A percentile compares a stretch with the other conserved stretches of the same genome.
phyloP scores from a whole-genome alignment of 2,329 filamentous ascomycete species.

The Cercospora brassicicola region DNA sequence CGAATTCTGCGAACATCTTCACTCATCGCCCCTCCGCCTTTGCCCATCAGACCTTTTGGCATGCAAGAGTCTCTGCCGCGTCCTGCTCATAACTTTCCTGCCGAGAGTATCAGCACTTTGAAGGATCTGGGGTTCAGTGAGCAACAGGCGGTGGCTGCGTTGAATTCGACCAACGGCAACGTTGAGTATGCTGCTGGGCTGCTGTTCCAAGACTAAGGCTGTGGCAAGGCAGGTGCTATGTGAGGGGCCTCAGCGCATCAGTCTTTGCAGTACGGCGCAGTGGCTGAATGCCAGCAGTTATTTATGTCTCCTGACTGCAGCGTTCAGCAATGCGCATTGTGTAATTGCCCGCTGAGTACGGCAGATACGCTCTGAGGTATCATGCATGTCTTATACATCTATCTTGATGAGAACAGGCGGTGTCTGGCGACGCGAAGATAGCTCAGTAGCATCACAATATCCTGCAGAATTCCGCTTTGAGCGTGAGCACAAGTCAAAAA shows the following conservation, averaged over 20 bases:
- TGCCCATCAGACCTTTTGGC: conserved; percentile 38
- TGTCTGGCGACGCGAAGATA: neutral
- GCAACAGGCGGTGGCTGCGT: conserved; percentile 49
- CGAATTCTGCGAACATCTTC: conserved; percentile 40
- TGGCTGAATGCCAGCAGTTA: neutral
- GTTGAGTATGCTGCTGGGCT: conserved; percentile 52
- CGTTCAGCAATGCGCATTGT: neutral
- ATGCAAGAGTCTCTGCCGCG: conserved; percentile 36
- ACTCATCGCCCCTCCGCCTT: conserved; percentile 26
- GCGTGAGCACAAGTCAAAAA: neutral
- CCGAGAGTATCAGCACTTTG: conserved; percentile 45
- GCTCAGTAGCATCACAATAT: neutral
- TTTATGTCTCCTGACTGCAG: neutral
- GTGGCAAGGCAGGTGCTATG: neutral
- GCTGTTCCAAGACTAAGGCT: conserved; percentile 44
- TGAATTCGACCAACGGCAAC: conserved; percentile 52
- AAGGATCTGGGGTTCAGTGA: conserved; percentile 50
- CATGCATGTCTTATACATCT: neutral
- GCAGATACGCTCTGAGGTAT: neutral
- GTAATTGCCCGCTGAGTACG: neutral
- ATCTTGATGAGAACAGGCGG: neutral
- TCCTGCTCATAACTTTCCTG: conserved; percentile 42
- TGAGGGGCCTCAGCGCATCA: neutral
- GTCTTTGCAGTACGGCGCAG: neutral
- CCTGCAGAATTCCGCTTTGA: neutral